phyloP scores from a whole-genome alignment of 495 filamentous ascomycete genomes.

The Neurospora cerealis region DNA sequence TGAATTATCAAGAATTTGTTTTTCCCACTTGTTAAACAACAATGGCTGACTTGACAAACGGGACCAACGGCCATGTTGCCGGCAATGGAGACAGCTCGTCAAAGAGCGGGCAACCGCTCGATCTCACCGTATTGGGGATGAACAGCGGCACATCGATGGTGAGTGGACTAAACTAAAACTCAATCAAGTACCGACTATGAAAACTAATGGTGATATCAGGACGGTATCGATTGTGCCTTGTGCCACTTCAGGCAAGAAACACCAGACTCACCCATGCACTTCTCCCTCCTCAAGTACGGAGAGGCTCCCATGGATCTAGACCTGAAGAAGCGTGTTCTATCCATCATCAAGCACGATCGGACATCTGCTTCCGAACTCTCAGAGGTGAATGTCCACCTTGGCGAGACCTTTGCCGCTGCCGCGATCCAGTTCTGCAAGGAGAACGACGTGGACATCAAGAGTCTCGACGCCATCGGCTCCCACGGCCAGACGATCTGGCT shows the following conservation, averaged over 20 bases:
- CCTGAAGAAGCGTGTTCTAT: conserved; percentile 47
- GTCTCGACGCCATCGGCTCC: conserved; percentile 46
- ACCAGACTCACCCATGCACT: conserved; percentile 39
- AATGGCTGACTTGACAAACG: background rate
- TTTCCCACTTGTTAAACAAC: background rate
- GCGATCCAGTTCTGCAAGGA: conserved; percentile 37
- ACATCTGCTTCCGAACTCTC: conserved; percentile 43
- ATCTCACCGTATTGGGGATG: conserved; percentile 41
- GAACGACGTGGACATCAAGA: conserved; percentile 32
- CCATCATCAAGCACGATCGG: conserved; percentile 43
- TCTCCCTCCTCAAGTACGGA: conserved; percentile 34
- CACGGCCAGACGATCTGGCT: conserved; percentile 53
- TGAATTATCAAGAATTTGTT: too few species aligned
- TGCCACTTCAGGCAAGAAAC: conserved; percentile 41
- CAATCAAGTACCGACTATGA: background rate
- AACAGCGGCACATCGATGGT: conserved; percentile 40
- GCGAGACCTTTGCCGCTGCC: conserved; percentile 41
- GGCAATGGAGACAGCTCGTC: too few species aligned
- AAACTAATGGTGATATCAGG: conserved; percentile 1
- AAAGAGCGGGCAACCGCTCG: conserved; percentile 11
- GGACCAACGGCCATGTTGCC: background rate
- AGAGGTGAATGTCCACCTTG: conserved; percentile 43
- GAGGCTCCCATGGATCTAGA: conserved; percentile 37
- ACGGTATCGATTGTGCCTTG: conserved; percentile 43
- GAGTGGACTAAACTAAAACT: background rate